A percentile compares a stretch with the other conserved stretches of the same genome.
These are phyloP conservation scores for Ceratobasidium papillatum DNA, from an alignment of 1,284 basidiomycete species.

Conservation along the genomic window DNA sequence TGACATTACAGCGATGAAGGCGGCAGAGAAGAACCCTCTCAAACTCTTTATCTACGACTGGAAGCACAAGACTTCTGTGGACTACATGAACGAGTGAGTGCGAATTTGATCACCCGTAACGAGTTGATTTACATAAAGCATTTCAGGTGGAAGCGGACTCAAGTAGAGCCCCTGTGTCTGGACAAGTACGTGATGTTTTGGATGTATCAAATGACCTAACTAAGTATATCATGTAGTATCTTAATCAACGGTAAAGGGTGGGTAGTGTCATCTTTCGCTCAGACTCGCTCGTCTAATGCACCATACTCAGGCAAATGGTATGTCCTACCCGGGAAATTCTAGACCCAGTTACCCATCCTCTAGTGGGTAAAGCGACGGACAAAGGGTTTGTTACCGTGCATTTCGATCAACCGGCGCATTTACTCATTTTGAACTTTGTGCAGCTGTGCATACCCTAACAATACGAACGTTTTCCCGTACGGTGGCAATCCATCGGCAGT, in stretches of 20 bases:
- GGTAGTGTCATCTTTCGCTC: no score
- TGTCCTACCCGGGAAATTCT: constrained; percentile 17
- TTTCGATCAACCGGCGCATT: no score
- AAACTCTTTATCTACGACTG: constrained; percentile 34
- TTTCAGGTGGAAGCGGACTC: constrained; percentile 38
- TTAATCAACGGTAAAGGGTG: constrained; percentile 42
- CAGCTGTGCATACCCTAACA: constrained; percentile 22
- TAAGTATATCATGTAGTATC: background rate
- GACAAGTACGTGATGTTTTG: constrained; percentile 31
- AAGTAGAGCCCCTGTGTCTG: constrained; percentile 37
- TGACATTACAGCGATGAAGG: constrained; percentile 39
- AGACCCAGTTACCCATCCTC: constrained; percentile 11
- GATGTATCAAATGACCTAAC: no score
- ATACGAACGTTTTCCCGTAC: constrained; percentile 25
- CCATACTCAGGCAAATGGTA: constrained; percentile 5
- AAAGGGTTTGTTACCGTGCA: background rate
- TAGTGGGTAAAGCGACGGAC: constrained; percentile 25
- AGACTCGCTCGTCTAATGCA: no score
- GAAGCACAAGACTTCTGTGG: constrained; percentile 38
- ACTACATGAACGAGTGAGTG: constrained; percentile 27
- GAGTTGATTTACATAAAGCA: background rate
- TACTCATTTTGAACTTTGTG: background rate
- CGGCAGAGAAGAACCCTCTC: constrained; percentile 35
- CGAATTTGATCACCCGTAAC: no score
- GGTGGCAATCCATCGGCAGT: background rate